Base-by-base conservation (phyloP, 106 monocot genomes). In the Iris macrosiphon region DNA sequence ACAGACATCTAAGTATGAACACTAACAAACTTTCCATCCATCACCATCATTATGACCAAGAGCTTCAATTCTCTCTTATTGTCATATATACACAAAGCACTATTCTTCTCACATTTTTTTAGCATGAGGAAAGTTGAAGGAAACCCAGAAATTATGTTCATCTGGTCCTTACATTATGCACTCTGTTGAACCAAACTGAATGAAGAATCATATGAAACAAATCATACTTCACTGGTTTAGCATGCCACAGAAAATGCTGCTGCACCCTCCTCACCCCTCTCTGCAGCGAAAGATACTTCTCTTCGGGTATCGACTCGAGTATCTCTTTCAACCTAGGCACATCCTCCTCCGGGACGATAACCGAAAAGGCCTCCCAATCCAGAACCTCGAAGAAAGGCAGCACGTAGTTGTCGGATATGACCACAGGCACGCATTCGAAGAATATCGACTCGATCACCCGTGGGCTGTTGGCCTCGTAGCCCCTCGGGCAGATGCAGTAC, bases 401-500 rank as follows among this genome's bases (percentile, higher is more conserved):
- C 37, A 88, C 87, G 41, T 72, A 88, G 30, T 79, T 79, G 30
- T 82, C 82, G 8, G 87, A 78, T 29, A 87, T 75, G 16, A 87
- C 71, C 50, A 89, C 89, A 0, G 83, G 89, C 17, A 89, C 76
- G 8, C 89, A 89, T 42, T 74, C 83, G 37, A 80, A 89, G 56
- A 74, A 77, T 55, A 89, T 67, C 2, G 89, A 61, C 31, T 89
- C 83, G 0, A 76, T 74, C 1, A 89, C 49, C 4, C 89, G 30
- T 8, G 89, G 73, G 49, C 79, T 89, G 59, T 76, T 70, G 13
- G 77, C 89, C 24, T 89, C 83, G 14, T 83, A 79, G 0, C 89
- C 89, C 34, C 71, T 76, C 0, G 88, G 79, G 55, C 88, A 89
- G 49, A 89, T 59, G 64, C 88, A 83, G 55, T 83, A 89, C 57